These are phyloP conservation scores for Thielaviopsis cerberus DNA, from an alignment of 2,329 filamentous ascomycete species.

Conservation along the genomic window DNA sequence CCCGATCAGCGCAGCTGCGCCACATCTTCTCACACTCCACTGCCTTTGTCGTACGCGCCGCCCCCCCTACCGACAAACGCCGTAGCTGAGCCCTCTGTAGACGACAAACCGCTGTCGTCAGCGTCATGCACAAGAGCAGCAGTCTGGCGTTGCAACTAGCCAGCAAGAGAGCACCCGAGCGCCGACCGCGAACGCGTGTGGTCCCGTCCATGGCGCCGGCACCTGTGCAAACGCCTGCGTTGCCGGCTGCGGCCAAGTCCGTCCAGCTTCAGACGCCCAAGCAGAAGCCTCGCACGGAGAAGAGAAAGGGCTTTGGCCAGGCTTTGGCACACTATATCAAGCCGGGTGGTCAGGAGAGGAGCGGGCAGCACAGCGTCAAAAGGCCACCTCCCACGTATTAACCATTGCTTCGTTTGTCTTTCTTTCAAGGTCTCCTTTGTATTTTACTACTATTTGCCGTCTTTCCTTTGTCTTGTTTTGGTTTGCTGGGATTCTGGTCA, in stretches of 20 bases:
- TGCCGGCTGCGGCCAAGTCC: too few species aligned
- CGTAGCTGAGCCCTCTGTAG: background rate
- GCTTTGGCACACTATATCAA: constrained; percentile 1
- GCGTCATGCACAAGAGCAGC: background rate
- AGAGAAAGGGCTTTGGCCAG: background rate
- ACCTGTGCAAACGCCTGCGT: too few species aligned
- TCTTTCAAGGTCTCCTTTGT: too few species aligned
- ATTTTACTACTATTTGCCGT: background rate
- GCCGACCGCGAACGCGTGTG: background rate
- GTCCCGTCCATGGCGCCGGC: background rate
- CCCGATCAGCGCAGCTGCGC: background rate
- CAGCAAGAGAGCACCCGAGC: background rate
- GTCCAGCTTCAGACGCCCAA: background rate
- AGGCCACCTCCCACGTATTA: background rate
- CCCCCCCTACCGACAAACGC: background rate
- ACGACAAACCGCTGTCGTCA: background rate
- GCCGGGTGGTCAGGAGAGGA: background rate
- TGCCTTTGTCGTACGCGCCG: background rate
- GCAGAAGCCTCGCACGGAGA: background rate
- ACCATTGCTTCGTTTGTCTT: background rate
- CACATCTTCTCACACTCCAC: constrained; percentile 1
- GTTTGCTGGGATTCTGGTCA: background rate
- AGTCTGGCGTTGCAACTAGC: background rate
- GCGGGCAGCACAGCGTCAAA: background rate
- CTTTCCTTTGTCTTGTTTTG: background rate